phyloP scores from a whole-genome alignment of 2,329 filamentous ascomycete genomes.

The Parasarocladium wereldwijsianum region DNA sequence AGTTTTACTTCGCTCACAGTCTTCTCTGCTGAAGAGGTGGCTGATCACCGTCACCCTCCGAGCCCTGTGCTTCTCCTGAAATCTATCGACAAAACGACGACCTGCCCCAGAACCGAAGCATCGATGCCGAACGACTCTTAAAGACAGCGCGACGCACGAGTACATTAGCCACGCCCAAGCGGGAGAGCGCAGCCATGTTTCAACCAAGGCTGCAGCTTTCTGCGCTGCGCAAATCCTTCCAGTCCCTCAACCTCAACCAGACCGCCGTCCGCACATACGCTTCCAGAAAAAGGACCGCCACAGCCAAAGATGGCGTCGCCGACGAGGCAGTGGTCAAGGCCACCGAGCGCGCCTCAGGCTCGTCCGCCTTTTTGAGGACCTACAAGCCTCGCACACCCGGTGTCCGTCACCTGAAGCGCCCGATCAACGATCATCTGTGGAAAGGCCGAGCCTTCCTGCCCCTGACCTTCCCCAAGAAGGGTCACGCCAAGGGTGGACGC shows the following conservation, averaged over 20 bases:
- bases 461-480: slow-evolving; percentile 84
- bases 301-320: slow-evolving; percentile 6
- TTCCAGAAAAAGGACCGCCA: slow-evolving; percentile 11
- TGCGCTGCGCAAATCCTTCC: slow-evolving; percentile 13
- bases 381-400: slow-evolving; percentile 92
- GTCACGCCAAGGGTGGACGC: slow-evolving; percentile 80
- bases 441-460: slow-evolving; percentile 73
- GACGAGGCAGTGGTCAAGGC: slow-evolving; percentile 9
- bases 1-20: too few species aligned
- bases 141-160: too few species aligned
- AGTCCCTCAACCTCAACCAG: slow-evolving; percentile 14
- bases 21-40: too few species aligned
- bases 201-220: slow-evolving; percentile 15
- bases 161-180: too few species aligned
- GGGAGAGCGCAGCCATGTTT: slow-evolving; percentile 15
- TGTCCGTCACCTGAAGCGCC: slow-evolving; percentile 77
- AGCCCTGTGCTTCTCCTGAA: too few species aligned
- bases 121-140: too few species aligned
- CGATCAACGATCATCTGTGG: slow-evolving; percentile 94
- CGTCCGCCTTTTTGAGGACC: slow-evolving; percentile 49
- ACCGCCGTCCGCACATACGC: slow-evolving; percentile 17
- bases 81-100: too few species aligned
- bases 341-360: slow-evolving; percentile 10
- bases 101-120: too few species aligned
- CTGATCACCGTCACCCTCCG: too few species aligned